Base-by-base conservation (phyloP, 176 grass and related monocot species). In the Raddia guianensis region DNA sequence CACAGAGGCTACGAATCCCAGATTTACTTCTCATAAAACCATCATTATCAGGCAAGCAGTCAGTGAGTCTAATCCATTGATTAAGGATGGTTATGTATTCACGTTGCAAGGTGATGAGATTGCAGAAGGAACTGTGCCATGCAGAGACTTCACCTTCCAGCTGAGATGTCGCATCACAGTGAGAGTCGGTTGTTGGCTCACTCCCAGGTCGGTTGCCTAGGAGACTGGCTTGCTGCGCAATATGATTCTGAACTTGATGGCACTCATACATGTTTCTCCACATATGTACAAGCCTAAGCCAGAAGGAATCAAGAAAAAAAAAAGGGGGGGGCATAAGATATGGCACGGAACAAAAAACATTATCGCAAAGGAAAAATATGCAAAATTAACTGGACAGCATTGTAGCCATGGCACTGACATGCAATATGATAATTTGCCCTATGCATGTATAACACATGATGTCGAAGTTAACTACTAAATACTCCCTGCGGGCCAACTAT, bases 231-330 rank as follows among this genome's bases (percentile, higher is more conserved):
- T 93, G 91, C 79, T 99, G 97, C 37, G 93, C 91, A 57, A 93
- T 70, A 19, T 91, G 89, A 69, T 85, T 90, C 80, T 99, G 97
- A 80, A 93, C 93, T 74, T 99, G 86, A 86, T 99, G 97, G 64
- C 93, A 99, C 76, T 96, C 93, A 27, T 93, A 79, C 97, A 99
- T 96, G 72, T 74, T 91, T 87, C 84, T 91, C 97, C 97, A 99
- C 97, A 99, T 99, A 72, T 93, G 80, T 47, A 93, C 82, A 32
- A 99, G 88, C 56, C 97, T 99, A 83, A 9, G 52, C 46, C 77
- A 76, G 78, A 62, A 86, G n/a, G n/a, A 85, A 86, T 47, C n/a
- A 74, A 83, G 53, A 63, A 20, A 86, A 60, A 42, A 70, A 53
- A 27, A n/a, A n/a, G n/a, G 27, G 27, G 27, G 27, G 16, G 2